Conservation (phyloP, 108 stramenopile species). For the Nannochloropsis salina region DNA sequence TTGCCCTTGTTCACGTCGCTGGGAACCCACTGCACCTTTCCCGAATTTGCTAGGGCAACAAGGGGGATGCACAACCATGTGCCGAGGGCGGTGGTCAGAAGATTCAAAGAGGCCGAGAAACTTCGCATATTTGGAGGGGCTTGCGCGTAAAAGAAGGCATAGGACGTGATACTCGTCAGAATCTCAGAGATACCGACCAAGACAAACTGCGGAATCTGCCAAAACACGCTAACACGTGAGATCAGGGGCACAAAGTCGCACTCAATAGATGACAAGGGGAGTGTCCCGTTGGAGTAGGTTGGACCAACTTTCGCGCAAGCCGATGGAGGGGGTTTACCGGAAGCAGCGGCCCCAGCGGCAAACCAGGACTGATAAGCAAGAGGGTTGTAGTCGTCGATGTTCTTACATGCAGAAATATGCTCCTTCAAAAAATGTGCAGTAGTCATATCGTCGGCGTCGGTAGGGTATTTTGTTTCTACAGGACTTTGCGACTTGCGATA, state of each 20-base stretch:
- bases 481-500: conserved; percentile 21
- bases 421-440: background rate
- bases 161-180: conserved; percentile 44
- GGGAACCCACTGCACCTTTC: conserved; percentile 45
- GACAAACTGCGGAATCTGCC: conserved; percentile 55
- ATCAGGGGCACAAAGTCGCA: conserved; percentile 43
- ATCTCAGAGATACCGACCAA: conserved; percentile 53
- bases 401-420: conserved; percentile 31
- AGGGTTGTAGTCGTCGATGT: conserved; percentile 31
- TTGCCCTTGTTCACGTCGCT: conserved; percentile 52
- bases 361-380: conserved; percentile 26
- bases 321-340: background rate
- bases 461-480: background rate
- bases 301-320: background rate
- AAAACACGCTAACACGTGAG: conserved; percentile 43
- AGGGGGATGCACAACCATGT: conserved; percentile 52
- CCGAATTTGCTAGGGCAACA: conserved; percentile 31
- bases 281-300: conserved; percentile 30
- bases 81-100: conserved; percentile 51
- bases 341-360: background rate
- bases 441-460: background rate
- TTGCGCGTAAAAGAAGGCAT: conserved; percentile 57
- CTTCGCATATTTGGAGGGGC: conserved; percentile 51
- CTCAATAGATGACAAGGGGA: conserved; percentile 39
- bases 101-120: conserved; percentile 45